Conservation (phyloP, 73 alveolate genomes). For the Tetrahymena elliotti region DNA sequence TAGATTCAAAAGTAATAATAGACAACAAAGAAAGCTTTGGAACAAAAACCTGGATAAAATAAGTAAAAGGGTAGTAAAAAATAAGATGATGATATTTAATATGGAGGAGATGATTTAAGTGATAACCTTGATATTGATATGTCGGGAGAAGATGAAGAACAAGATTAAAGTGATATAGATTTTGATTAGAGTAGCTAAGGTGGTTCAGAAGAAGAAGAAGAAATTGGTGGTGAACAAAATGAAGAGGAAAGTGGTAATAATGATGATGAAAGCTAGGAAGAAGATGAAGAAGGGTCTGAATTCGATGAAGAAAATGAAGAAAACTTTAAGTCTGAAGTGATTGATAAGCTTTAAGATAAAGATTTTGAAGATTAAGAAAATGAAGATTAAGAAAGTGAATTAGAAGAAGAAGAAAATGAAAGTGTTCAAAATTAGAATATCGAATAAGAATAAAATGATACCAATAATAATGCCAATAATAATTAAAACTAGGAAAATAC, state of each 20-base stretch:
- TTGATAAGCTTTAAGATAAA: background rate
- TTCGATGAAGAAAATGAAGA: background rate
- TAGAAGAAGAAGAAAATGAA: background rate
- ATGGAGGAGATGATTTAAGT: background rate
- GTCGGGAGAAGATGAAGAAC: background rate
- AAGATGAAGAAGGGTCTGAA: background rate
- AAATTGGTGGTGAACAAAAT: background rate
- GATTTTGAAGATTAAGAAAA: background rate
- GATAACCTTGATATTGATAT: background rate
- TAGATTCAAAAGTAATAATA: background rate
- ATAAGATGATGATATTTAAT: background rate
- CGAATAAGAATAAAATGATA: background rate
- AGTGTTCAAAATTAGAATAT: background rate
- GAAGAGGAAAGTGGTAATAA: background rate
- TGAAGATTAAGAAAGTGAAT: background rate
- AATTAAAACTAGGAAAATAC: background rate
- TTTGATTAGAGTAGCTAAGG: background rate
- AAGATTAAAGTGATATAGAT: background rate
- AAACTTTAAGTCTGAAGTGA: background rate
- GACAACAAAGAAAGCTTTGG: background rate
- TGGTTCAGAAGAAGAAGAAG: background rate
- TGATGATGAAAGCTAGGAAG: background rate
- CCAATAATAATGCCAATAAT: background rate
- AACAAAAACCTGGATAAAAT: background rate
- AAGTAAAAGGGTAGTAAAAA: background rate